Base-by-base conservation (phyloP, 2,329 filamentous ascomycete genomes). In the Hysterium pulicare region DNA sequence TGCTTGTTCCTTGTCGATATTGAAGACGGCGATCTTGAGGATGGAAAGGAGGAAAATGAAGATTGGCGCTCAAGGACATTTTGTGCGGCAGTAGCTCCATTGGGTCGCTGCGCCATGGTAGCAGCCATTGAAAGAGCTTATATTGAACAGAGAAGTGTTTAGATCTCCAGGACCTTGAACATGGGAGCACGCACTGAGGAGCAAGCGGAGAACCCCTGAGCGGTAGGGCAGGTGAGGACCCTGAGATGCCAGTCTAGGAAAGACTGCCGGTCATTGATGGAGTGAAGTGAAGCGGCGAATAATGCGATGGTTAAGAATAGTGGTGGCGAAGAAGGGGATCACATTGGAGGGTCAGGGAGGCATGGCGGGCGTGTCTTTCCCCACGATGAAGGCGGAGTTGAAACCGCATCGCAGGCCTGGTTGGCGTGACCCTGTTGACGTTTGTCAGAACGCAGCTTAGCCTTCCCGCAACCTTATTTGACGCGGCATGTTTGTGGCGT, bases 11-110 rank as follows among this genome's bases (percentile, higher is more conserved):
- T 62, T 33, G 56, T 49, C 31, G 67, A 68, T 38, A 58, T 48
- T 11, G 60, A 57, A 35, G 67, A 69, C 20, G 62, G 62, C 13
- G 65, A 67, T 47, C 67, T 58, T 41, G 64, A 66, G 41, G 66
- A 51, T 11, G 69, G 62, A 39, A 70, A 69, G 38, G 66, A 70
- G 41, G 69, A 70, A 51, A 69, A 68, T 44, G 69, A 71, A 39
- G 67, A 60, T 47, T 70, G 67, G 38, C 67, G 67, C 53, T 66
- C 64, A 32, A 67, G 54, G 24, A 44, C 37, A 21, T 50, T 45
- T 41, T 48, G 54, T n/a, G 52, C 45, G 32, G 57, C 26, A 10
- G 46, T 32, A 19, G 34, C 34, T 39, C 45, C 42, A 37, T 39
- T 48, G 30, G 66, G 55, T 19, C 58, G 51, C 24, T 47, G 38